Evolutionary conservation across 2,329 filamentous ascomycete genomes (phyloP), one percentile per base, ranked within the genome.

Genomic region (Saccharata proteae): DNA sequence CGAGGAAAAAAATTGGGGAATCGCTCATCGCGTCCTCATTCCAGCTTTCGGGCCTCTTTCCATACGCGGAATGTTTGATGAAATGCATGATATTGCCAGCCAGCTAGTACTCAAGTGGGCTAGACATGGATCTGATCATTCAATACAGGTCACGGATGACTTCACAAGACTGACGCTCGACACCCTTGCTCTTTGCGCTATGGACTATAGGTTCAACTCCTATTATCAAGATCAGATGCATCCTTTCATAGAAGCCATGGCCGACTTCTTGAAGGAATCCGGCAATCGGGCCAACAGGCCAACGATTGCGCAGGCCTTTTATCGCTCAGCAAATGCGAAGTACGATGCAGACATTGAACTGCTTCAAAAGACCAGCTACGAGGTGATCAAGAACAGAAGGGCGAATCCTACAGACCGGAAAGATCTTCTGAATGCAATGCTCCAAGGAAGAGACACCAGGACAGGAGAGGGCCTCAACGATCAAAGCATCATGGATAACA

Each of bases 21-120:
- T 77, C 40, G 77, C 80, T 16, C 71, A 81, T 44, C 59, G 74
- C 14, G 57, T 76, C 11, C 57, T 83, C 32, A 67, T 78, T 44
- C 77, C 78, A 0, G 76, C 75, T 3, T 81, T 83, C 47, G 77
- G 77, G 0, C 78, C 78, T 0, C 51, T 81, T 14, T 64, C 69
- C 2, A 81, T 84, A 43, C 65, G 70, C 20, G 59, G 55, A 34
- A 82, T 82, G 77, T 82, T 77, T 38, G 63, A 69, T 38, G 57
- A 58, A 43, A 54, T 52, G 50, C 47, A 52, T 27, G 77, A 81
- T 41, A 72, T 81, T 37, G 68, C 74, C 4, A 62, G 64, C 1
- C 77, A 82, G 45, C 53, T 82, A 29, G 65, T 68, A 7, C 62
- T 80, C 54, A 81, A 81, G 49, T 76, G 76, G 67, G 76, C 75